A percentile compares a stretch with the other conserved stretches of the same genome.
Conservation (phyloP, 2,329 filamentous ascomycete species). For the Ceratocystis harringtonii region DNA sequence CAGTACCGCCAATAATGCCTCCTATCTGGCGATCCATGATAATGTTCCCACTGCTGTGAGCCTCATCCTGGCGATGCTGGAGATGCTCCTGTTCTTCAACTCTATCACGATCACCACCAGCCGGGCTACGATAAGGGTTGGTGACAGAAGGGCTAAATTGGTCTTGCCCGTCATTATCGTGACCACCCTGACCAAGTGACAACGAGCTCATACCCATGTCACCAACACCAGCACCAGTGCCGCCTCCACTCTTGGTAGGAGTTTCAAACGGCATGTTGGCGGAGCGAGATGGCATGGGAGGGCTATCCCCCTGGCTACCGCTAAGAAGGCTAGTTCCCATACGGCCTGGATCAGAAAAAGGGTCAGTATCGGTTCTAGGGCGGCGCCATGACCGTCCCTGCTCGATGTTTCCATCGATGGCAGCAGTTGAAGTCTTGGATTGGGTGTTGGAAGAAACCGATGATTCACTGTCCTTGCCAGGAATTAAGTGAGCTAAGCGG, state of each 20-base stretch:
- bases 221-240: slow-evolving; percentile 23
- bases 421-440: slow-evolving; percentile 27
- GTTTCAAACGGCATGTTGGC: slow-evolving; percentile 24
- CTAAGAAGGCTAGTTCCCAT: slow-evolving; percentile 23
- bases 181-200: slow-evolving; percentile 41
- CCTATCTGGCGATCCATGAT: slow-evolving; percentile 10
- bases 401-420: slow-evolving; percentile 20
- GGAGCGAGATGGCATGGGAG: slow-evolving; percentile 24
- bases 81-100: slow-evolving; percentile 40
- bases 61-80: slow-evolving; percentile 36
- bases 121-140: slow-evolving; percentile 88
- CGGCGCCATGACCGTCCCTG: slow-evolving; percentile 42
- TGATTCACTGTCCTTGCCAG: slow-evolving; percentile 38
- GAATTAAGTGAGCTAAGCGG: slow-evolving; percentile 70
- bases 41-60: slow-evolving; percentile 28
- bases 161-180: slow-evolving; percentile 37
- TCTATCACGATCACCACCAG: slow-evolving; percentile 48
- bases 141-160: slow-evolving; percentile 85
- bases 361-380: slow-evolving; percentile 58
- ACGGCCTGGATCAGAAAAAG: slow-evolving; percentile 52
- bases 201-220: slow-evolving; percentile 50
- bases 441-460: slow-evolving; percentile 21
- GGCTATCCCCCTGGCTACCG: slow-evolving; percentile 56
- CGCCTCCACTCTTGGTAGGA: slow-evolving; percentile 31
- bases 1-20: slow-evolving; percentile 7